A percentile compares a stretch with the other conserved stretches of the same genome.
Conservation (phyloP, 495 filamentous ascomycete genomes). For the Staphylotrichum tortipilum region DNA sequence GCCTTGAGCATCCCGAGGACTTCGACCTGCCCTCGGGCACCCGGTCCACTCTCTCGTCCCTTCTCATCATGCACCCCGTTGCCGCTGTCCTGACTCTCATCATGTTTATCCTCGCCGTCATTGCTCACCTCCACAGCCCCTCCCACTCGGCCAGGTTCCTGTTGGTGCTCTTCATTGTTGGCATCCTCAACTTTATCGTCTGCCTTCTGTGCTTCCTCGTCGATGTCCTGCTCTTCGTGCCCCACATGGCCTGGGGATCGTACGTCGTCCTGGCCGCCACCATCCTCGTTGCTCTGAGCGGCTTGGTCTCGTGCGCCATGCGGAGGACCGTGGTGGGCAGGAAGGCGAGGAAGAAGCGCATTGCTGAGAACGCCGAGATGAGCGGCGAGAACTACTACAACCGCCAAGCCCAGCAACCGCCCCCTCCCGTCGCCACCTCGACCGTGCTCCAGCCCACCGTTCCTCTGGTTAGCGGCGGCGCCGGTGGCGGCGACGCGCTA, state of each 20-base stretch:
- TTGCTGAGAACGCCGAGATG: slow-evolving; percentile 91
- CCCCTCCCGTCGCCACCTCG: slow-evolving; percentile 29
- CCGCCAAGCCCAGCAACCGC: slow-evolving; percentile 49
- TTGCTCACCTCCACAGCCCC: slow-evolving; percentile 81
- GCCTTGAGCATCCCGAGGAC: slow-evolving; percentile 22
- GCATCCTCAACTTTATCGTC: slow-evolving; percentile 75
- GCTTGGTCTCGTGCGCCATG: slow-evolving; percentile 93
- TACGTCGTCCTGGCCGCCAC: slow-evolving; percentile 91
- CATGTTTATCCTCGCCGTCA: slow-evolving; percentile 67
- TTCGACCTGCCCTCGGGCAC: slow-evolving; percentile 70
- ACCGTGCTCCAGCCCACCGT: slow-evolving; percentile 45
- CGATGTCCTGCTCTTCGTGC: slow-evolving; percentile 92
- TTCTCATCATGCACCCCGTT: slow-evolving; percentile 87
- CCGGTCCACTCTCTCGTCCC: slow-evolving; percentile 77
- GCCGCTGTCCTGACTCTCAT: slow-evolving; percentile 79
- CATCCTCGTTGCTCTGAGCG: slow-evolving; percentile 73
- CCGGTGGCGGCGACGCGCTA: slow-evolving; percentile 47
- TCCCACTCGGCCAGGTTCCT: slow-evolving; percentile 91
- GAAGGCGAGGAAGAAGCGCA: slow-evolving; percentile 83
- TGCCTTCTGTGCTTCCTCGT: slow-evolving; percentile 84
- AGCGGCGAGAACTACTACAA: slow-evolving; percentile 87
- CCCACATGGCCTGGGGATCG: slow-evolving; percentile 87
- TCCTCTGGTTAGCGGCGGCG: slow-evolving; percentile 45
- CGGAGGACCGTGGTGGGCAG: slow-evolving; percentile 84
- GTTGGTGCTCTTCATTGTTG: slow-evolving; percentile 72